These are phyloP conservation scores for Xerocomus brunneocitrinus DNA, from an alignment of 768 basidiomycete genomes.

Conservation along the genomic window DNA sequence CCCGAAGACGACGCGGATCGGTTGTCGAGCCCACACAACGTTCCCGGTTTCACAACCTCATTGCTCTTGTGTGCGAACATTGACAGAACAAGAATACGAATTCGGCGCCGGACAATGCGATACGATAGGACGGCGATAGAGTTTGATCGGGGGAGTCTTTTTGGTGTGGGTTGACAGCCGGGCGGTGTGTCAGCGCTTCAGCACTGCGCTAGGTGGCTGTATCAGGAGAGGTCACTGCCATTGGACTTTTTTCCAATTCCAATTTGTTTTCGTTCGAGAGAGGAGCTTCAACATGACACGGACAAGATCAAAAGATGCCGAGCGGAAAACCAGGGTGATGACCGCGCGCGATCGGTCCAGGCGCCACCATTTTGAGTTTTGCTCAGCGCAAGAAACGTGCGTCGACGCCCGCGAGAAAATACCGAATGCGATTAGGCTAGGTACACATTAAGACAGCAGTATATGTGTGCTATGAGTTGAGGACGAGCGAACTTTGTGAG, in stretches of 20 bases:
- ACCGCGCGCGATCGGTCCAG: neutral
- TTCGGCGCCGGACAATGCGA: too few species aligned
- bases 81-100: neutral
- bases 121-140: neutral
- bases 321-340: neutral
- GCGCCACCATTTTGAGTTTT: neutral
- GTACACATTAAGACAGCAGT: constrained; percentile 24
- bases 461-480: neutral
- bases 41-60: too few species aligned
- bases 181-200: too few species aligned
- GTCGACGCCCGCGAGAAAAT: neutral
- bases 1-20: too few species aligned
- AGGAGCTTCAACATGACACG: too few species aligned
- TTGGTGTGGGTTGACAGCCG: too few species aligned
- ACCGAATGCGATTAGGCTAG: constrained; percentile 22
- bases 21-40: too few species aligned
- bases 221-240: too few species aligned
- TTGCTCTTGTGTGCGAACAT: too few species aligned
- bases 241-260: neutral
- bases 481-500: neutral
- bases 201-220: too few species aligned
- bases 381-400: neutral
- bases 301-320: neutral
- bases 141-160: neutral
- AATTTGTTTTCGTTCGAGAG: neutral